Base-by-base conservation (phyloP, 441 rosid genomes). In the Oxalis stricta region DNA sequence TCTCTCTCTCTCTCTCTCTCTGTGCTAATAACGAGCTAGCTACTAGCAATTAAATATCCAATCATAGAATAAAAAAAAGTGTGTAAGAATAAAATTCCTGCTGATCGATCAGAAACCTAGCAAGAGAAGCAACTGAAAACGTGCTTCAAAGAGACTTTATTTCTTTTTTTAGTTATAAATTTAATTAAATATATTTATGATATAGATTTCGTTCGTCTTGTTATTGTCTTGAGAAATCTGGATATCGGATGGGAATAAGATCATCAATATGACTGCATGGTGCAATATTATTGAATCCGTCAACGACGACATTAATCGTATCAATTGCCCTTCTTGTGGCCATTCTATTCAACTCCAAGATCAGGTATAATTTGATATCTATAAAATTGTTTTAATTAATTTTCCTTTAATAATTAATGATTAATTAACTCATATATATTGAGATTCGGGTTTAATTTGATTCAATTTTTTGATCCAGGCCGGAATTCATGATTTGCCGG, bases 291-390 rank as follows among this genome's bases (percentile, higher is more conserved):
- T 21, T 18, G 65, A 58, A 46, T 49, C 82, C 0, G 56, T 36
- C 35, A 79, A 58, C 10, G 73, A 65, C 28, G 75, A 60, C 38
- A 43, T 68, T 33, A 49, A 19, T 37, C 15, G 18, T 56, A 41
- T 58, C 42, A 15, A n/a, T n/a, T 92, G 99, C 63, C 82, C 95
- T 67, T 77, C 96, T 4, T 92, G 99, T 53, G 97, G 97, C 55
- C 84, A 74, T 23, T 55, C 18, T 48, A 63, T 76, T 28, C 66
- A 62, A 24, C 56, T 61, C 23, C 74, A 75, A 29, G 72, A 79
- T 54, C 92, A 77, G 88, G 96, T 79, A 41, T 7, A 7, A 7
- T 37, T 26, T 30, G 2, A 14, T 22, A 12, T 10, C 17, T 2
- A 5, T 32, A 9, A 12, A 1, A 3, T 18, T 15, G 0, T 10